Evolutionary conservation across 1,284 basidiomycete genomes (phyloP).

Genomic region (Ustilago tritici): DNA sequence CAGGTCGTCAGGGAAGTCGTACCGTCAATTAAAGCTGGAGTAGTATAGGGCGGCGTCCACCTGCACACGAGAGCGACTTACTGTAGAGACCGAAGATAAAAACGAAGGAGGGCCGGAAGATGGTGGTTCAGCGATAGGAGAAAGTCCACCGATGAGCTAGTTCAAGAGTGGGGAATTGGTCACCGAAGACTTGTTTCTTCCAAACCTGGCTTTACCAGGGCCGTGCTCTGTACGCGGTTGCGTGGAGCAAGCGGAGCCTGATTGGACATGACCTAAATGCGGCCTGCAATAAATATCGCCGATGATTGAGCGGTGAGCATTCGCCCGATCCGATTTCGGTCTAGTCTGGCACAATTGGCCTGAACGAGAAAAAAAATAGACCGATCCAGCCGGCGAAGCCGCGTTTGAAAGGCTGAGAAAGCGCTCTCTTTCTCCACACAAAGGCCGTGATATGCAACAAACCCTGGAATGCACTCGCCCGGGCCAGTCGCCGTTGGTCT

Average conservation of each 20-base stretch:
- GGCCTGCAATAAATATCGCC: background rate
- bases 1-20: background rate
- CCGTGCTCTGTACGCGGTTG: background rate
- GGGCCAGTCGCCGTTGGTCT: background rate
- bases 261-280: conserved; percentile 29
- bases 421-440: conserved; percentile 39
- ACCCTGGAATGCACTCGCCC: background rate
- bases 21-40: background rate
- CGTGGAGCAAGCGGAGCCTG: conserved; percentile 15
- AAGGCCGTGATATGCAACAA: conserved; percentile 1
- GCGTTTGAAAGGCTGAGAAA: conserved; percentile 32
- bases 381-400: conserved; percentile 37
- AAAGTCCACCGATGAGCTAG: background rate
- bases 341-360: conserved; percentile 39
- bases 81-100: conserved; percentile 6
- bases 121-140: background rate
- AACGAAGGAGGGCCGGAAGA: conserved; percentile 3
- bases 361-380: conserved; percentile 13
- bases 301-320: background rate
- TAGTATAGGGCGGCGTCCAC: too few relatives aligned
- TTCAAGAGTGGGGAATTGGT: conserved; percentile 7
- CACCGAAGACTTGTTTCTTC: background rate
- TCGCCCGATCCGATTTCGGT: conserved; percentile 21
- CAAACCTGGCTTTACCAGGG: background rate
- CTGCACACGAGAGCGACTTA: background rate